Evolutionary conservation across 495 filamentous ascomycete species (phyloP), one percentile per base, ranked within the genome.

Genomic region (Bacidia rubella): DNA sequence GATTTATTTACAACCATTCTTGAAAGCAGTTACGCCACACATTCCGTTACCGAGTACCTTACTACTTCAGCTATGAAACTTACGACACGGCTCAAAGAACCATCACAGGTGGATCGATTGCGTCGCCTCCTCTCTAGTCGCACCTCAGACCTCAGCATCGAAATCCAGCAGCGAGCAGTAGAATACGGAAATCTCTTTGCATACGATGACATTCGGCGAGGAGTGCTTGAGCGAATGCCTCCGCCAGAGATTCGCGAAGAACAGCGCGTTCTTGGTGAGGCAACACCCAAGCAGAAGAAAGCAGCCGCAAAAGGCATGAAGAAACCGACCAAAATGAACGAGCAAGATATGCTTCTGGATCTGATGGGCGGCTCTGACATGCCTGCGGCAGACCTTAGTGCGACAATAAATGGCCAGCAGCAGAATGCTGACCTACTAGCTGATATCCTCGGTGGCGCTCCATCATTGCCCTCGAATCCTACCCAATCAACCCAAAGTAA

Each of bases 171-270:
- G 66, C 79, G 92, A 61, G 83, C 89, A 11, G 90, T 94, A 15
- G 92, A 98, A 65, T 98, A 95, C 57, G 81, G 81, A 44, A 97
- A 98, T 61, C 74, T 98, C 12, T 96, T 98, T 59, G 78, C 78
- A 1, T 88, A 85, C 56, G 88, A 98, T 54, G 76, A 89, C 46
- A 85, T 98, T 51, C 82, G 90, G 24, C 76, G 78, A 41, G 92
- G 92, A 46, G 92, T 98, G 11, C 72, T 98, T 1, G 92, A 98
- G 68, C 87, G 89, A 63, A 98, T 98, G 92, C 92, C 92, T 11
- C 78, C 90, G 2, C 92, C 92, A 7, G 90, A 97, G 64, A 96
- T 97, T 59, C 87, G 88, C 49, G 92, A 98, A 65, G 84, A 90
- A 62, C 88, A 89, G 50, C 73, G 90, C 38, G 87, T 95, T 5